A percentile compares a stretch with the other conserved stretches of the same genome.
phyloP scores from a whole-genome alignment of 2,329 filamentous ascomycete species.

The Ophiosphaerella herpotricha region DNA sequence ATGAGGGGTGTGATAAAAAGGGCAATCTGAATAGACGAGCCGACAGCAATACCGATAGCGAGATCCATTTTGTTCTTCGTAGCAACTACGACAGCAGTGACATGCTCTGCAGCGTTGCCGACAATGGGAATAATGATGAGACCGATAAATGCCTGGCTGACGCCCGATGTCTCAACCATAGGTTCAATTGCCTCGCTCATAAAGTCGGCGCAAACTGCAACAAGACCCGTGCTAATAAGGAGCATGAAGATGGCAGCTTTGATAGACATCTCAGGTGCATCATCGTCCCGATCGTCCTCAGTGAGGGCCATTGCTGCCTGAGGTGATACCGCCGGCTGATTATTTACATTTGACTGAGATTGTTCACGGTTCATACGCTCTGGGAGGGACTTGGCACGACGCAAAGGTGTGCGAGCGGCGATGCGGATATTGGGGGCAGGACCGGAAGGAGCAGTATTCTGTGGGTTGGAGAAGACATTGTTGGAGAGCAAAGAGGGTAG shows the following conservation, averaged over 20 bases:
- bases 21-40: slow-evolving; percentile 78
- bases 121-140: slow-evolving; percentile 81
- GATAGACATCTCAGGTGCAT: slow-evolving; percentile 56
- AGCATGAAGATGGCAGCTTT: slow-evolving; percentile 62
- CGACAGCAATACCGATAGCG: slow-evolving; percentile 78
- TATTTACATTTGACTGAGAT: slow-evolving; percentile 20
- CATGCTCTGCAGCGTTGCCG: slow-evolving; percentile 82
- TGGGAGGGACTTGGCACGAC: slow-evolving; percentile 43
- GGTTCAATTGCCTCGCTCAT: slow-evolving; percentile 74
- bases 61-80: slow-evolving; percentile 86
- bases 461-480: slow-evolving; percentile 65
- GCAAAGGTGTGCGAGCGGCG: slow-evolving; percentile 35
- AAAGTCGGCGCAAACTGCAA: slow-evolving; percentile 70
- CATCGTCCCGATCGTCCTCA: slow-evolving; percentile 35
- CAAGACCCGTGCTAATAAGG: slow-evolving; percentile 58
- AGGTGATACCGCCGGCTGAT: slow-evolving; percentile 22
- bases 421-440: slow-evolving; percentile 39
- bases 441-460: slow-evolving; percentile 39
- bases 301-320: slow-evolving; percentile 23
- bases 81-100: slow-evolving; percentile 78
- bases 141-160: slow-evolving; percentile 77
- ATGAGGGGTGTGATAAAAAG: slow-evolving; percentile 78
- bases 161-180: slow-evolving; percentile 62
- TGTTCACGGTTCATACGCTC: slow-evolving; percentile 39
- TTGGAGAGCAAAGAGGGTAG: slow-evolving; percentile 71